phyloP scores from a whole-genome alignment of 768 basidiomycete genomes.

The Mycena maculata region DNA sequence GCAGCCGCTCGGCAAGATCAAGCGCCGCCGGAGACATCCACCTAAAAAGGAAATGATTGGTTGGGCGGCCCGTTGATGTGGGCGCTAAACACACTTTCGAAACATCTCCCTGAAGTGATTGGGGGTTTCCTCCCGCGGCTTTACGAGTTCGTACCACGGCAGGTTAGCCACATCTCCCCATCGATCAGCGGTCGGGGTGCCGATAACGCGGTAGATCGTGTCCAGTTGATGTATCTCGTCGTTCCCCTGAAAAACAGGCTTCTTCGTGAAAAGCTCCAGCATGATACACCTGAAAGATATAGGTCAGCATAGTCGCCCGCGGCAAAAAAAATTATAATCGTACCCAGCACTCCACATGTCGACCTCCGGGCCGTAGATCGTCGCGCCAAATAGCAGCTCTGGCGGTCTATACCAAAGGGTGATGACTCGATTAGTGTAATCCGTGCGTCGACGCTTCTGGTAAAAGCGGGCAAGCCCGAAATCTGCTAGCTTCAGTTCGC shows the following conservation, averaged over 20 bases:
- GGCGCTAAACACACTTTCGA: slow-evolving; percentile 67
- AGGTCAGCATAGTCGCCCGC: slow-evolving; percentile 14
- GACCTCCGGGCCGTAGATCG: slow-evolving; percentile 95
- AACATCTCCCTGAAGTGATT: slow-evolving; percentile 89
- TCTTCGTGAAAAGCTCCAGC: slow-evolving; percentile 95
- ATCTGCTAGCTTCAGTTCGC: slow-evolving; percentile 95
- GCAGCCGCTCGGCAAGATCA: slow-evolving; percentile 85
- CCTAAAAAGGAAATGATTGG: slow-evolving; percentile 52
- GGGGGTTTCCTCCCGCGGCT: slow-evolving; percentile 79
- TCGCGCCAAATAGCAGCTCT: slow-evolving; percentile 94
- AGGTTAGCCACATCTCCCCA: slow-evolving; percentile 88
- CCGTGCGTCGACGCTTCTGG: slow-evolving; percentile 87
- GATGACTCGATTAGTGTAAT: slow-evolving; percentile 99
- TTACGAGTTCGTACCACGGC: slow-evolving; percentile 99
- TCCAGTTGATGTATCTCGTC: slow-evolving; percentile 99
- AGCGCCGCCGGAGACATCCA: slow-evolving; percentile 90
- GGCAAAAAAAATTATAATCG: slow-evolving; percentile 1
- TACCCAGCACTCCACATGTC: slow-evolving; percentile 99
- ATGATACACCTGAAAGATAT: slow-evolving; percentile 87
- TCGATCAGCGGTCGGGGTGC: slow-evolving; percentile 83
- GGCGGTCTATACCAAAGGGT: slow-evolving; percentile 99
- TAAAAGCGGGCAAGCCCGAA: slow-evolving; percentile 98
- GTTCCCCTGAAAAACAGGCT: slow-evolving; percentile 96
- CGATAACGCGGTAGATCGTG: slow-evolving; percentile 90
- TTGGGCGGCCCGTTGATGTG: background rate